phyloP scores from a whole-genome alignment of 805 yeast genomes.

The Metschnikowia anglica region DNA sequence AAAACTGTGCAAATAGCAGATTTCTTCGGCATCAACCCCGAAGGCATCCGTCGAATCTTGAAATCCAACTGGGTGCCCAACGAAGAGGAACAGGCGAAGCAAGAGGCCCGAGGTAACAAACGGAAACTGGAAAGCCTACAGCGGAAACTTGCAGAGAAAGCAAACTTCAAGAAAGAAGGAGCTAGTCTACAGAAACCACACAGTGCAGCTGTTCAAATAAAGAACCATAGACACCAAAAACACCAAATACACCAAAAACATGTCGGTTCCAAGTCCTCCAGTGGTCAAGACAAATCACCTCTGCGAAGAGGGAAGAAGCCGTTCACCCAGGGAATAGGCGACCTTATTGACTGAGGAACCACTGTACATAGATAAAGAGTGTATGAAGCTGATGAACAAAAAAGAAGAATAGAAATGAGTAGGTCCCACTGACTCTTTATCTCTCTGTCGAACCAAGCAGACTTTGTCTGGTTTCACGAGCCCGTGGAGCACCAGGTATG shows the following conservation, averaged over 20 bases:
- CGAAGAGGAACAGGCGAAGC: slow-evolving; percentile 47
- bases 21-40: slow-evolving; percentile 72
- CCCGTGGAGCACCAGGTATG: too few relatives aligned
- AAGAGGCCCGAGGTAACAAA: slow-evolving; percentile 51
- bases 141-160: slow-evolving; percentile 13
- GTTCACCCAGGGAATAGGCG: slow-evolving; percentile 26
- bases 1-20: slow-evolving; percentile 58
- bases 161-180: neutral
- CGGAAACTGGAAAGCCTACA: slow-evolving; percentile 19
- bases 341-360: slow-evolving; percentile 24
- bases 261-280: neutral
- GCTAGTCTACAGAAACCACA: neutral
- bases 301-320: slow-evolving; percentile 17
- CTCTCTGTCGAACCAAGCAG: too few relatives aligned
- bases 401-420: too few relatives aligned
- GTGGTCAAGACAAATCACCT: neutral
- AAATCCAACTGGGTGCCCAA: slow-evolving; percentile 75
- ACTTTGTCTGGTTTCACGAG: too few relatives aligned
- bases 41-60: slow-evolving; percentile 75
- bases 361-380: slow-evolving; percentile 12
- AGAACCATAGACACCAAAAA: neutral
- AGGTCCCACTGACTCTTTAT: too few relatives aligned
- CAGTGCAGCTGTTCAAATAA: neutral
- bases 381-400: neutral
- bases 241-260: neutral